Conservation (phyloP, 2,329 filamentous ascomycete species). For the Cercospora berteroae region DNA sequence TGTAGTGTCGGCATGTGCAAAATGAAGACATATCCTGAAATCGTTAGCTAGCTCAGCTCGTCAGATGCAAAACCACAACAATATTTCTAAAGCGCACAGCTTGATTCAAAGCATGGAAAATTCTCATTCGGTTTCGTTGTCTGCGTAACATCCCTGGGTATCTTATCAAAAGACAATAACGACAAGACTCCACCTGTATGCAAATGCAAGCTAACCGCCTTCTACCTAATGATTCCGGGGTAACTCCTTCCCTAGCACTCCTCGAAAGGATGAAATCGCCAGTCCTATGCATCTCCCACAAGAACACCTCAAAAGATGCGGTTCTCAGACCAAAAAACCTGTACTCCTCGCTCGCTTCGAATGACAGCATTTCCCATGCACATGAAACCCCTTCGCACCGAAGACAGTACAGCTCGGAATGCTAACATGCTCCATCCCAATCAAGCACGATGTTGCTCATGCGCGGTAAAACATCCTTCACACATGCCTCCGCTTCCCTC, state of each 20-base stretch:
- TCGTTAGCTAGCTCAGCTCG: no score
- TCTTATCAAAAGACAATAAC: constrained; percentile 7
- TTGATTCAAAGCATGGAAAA: background rate
- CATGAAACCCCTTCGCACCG: background rate
- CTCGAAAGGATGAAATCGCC: constrained; percentile 1
- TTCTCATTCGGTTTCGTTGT: constrained; percentile 2
- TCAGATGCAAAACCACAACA: no score
- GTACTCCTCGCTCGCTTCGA: constrained; percentile 5
- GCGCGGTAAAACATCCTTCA: constrained; percentile 19
- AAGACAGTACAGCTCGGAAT: background rate
- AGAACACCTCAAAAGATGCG: background rate
- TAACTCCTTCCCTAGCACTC: background rate
- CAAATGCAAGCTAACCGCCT: constrained; percentile 2
- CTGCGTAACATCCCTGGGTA: constrained; percentile 11
- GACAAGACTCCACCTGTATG: constrained; percentile 9
- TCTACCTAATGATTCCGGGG: background rate
- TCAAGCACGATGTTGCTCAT: background rate
- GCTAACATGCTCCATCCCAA: background rate
- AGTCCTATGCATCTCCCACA: constrained; percentile 1
- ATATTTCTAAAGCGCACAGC: no score
- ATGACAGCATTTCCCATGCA: background rate
- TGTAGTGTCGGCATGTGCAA: background rate
- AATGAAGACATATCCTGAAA: no score
- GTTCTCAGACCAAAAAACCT: background rate
- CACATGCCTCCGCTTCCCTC: constrained; percentile 39